Conservation (phyloP, 441 rosid species). For the Adansonia grandidieri region DNA sequence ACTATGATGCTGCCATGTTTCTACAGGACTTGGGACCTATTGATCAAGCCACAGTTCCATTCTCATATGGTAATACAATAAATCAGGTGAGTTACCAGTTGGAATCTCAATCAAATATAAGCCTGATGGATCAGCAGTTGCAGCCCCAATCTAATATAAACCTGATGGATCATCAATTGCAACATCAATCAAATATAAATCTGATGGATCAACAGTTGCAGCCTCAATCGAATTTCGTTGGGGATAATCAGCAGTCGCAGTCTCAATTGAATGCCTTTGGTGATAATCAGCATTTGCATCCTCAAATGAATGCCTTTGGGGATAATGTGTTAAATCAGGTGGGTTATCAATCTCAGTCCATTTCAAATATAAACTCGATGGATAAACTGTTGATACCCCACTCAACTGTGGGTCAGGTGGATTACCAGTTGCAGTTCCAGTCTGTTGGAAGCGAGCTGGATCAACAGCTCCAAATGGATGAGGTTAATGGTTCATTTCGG, state of each 20-base stretch:
- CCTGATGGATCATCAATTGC: constrained; percentile 26
- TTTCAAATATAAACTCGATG: neutral
- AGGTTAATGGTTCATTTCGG: constrained; percentile 37
- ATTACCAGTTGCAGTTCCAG: constrained; percentile 33
- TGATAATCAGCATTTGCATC: constrained; percentile 15
- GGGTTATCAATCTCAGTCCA: constrained; percentile 33
- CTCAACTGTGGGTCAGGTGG: constrained; percentile 25
- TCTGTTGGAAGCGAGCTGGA: constrained; percentile 26
- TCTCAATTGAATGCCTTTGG: constrained; percentile 25
- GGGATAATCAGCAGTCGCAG: neutral
- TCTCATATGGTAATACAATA: constrained; percentile 29
- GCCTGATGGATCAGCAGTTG: constrained; percentile 30
- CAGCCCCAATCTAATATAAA: constrained; percentile 31
- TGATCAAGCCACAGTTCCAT: constrained; percentile 40
- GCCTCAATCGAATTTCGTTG: neutral
- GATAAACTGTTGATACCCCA: constrained; percentile 27
- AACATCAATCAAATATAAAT: constrained; percentile 12
- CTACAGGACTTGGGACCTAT: constrained; percentile 49
- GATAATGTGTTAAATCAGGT: constrained; percentile 37
- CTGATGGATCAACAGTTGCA: constrained; percentile 28
- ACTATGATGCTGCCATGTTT: constrained; percentile 64
- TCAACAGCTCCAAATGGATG: constrained; percentile 40
- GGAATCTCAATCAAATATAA: constrained; percentile 29
- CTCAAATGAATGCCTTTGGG: constrained; percentile 27
- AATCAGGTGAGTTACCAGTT: constrained; percentile 36